Evolutionary conservation across 805 yeast species (phyloP).

Genomic region (Candida oleophila): DNA sequence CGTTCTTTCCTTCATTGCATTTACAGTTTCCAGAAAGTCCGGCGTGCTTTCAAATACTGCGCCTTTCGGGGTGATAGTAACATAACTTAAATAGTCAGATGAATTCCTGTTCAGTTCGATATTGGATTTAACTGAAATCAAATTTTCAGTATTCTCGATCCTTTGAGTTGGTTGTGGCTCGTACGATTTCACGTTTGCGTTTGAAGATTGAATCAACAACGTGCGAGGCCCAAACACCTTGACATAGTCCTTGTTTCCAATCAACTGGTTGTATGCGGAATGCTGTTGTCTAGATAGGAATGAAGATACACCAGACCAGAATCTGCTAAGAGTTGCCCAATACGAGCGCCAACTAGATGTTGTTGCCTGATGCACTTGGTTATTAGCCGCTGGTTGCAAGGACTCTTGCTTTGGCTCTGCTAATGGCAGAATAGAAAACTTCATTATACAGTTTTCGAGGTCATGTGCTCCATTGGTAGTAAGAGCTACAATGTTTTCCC

Average conservation of each 20-base stretch:
- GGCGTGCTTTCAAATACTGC: slow-evolving; percentile 46
- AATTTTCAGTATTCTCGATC: background rate
- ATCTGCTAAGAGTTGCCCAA: background rate
- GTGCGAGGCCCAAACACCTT: slow-evolving; percentile 56
- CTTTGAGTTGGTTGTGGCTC: background rate
- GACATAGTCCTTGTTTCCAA: slow-evolving; percentile 45
- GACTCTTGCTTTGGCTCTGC: slow-evolving; percentile 3
- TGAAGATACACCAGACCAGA: background rate
- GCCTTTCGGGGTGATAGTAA: slow-evolving; percentile 40
- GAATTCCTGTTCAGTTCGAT: slow-evolving; percentile 17
- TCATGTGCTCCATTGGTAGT: slow-evolving; percentile 51
- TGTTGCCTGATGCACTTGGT: background rate
- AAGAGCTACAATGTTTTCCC: slow-evolving; percentile 46
- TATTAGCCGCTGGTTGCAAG: too few species aligned
- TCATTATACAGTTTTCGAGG: slow-evolving; percentile 37
- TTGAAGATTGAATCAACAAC: slow-evolving; percentile 46
- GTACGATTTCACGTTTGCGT: slow-evolving; percentile 15
- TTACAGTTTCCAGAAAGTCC: slow-evolving; percentile 18
- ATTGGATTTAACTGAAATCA: slow-evolving; percentile 11
- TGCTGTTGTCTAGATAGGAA: background rate
- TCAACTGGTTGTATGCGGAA: slow-evolving; percentile 10
- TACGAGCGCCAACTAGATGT: background rate
- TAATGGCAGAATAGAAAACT: slow-evolving; percentile 17
- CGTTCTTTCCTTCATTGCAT: slow-evolving; percentile 6
- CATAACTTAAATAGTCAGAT: slow-evolving; percentile 50